Percentiles rank a stretch among this genome's conserved stretches.
phyloP scores from a whole-genome alignment of 352 stramenopile genomes.

The Plasmopara muralis region DNA sequence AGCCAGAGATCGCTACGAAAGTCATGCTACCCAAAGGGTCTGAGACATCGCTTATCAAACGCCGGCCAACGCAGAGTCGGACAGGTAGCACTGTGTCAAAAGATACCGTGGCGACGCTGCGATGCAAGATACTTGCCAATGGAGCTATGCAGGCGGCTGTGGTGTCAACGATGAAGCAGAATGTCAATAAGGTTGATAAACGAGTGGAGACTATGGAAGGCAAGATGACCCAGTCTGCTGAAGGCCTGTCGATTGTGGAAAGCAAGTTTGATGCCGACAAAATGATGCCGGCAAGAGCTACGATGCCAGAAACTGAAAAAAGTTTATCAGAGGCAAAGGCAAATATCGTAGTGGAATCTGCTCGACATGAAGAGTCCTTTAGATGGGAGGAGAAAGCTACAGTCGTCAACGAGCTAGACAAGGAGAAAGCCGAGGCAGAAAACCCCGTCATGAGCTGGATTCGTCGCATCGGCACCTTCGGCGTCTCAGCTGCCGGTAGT shows the following conservation, averaged over 20 bases:
- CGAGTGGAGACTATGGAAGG: no score
- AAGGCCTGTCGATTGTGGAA: no score
- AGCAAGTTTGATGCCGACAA: no score
- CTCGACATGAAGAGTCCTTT: no score
- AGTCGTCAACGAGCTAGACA: not conserved
- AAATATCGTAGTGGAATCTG: no score
- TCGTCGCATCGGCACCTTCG: slow-evolving; percentile 25
- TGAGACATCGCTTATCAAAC: not conserved
- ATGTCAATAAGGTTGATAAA: slow-evolving; percentile 1
- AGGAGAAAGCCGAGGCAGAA: not conserved
- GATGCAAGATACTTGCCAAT: slow-evolving; percentile 14
- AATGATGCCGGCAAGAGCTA: no score
- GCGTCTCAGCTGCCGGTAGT: slow-evolving; percentile 12
- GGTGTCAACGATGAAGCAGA: slow-evolving; percentile 28
- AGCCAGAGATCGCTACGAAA: slow-evolving; percentile 8
- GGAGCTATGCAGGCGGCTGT: slow-evolving; percentile 31
- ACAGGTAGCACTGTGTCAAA: slow-evolving; percentile 11
- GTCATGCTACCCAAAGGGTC: slow-evolving; percentile 4
- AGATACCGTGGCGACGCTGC: slow-evolving; percentile 17
- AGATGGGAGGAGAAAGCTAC: not conserved
- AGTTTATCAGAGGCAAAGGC: no score
- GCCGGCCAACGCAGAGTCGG: slow-evolving; percentile 3
- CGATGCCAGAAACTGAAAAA: no score
- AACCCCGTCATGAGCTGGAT: slow-evolving; percentile 26
- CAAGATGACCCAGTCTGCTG: not conserved